These are phyloP conservation scores for Candida sojae DNA, from an alignment of 1,139 yeast species.

Conservation along the genomic window DNA sequence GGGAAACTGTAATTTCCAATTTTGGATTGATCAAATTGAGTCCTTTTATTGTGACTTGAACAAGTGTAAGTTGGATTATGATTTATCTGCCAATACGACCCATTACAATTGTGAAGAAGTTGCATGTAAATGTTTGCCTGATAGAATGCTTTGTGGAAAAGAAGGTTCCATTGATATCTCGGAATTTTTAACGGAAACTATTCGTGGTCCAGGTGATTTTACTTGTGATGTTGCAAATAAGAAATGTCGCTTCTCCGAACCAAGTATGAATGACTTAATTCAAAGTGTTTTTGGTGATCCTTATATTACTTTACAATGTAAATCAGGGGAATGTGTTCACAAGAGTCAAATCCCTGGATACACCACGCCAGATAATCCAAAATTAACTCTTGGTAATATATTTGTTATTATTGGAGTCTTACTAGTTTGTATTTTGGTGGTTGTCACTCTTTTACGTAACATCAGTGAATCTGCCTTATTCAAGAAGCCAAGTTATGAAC, in stretches of 20 bases:
- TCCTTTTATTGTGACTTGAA: conserved; percentile 85
- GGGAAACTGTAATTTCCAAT: conserved; percentile 80
- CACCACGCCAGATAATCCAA: conserved; percentile 60
- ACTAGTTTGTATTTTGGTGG: conserved; percentile 34
- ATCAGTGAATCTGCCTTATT: conserved; percentile 69
- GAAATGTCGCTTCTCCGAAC: conserved; percentile 83
- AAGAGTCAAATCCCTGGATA: conserved; percentile 93
- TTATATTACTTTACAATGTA: conserved; percentile 75
- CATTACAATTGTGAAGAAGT: conserved; percentile 77
- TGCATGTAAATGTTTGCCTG: conserved; percentile 87
- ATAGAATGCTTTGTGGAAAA: conserved; percentile 90
- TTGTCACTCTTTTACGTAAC: conserved; percentile 49
- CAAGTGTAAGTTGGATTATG: conserved; percentile 69
- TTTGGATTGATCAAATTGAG: conserved; percentile 91
- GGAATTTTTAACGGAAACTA: conserved; percentile 87
- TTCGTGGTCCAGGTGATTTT: conserved; percentile 91
- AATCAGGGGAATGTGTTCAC: conserved; percentile 89
- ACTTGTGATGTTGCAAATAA: conserved; percentile 66
- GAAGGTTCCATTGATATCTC: conserved; percentile 92
- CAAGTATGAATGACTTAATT: conserved; percentile 92
- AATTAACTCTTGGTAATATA: conserved; percentile 51
- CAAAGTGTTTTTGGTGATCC: conserved; percentile 92
- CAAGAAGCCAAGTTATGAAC: conserved; percentile 27
- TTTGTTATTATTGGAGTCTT: conserved; percentile 54
- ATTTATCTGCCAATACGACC: conserved; percentile 64